These are phyloP conservation scores for Euphorbia peplus DNA, from an alignment of 345 rosid species.

Conservation along the genomic window DNA sequence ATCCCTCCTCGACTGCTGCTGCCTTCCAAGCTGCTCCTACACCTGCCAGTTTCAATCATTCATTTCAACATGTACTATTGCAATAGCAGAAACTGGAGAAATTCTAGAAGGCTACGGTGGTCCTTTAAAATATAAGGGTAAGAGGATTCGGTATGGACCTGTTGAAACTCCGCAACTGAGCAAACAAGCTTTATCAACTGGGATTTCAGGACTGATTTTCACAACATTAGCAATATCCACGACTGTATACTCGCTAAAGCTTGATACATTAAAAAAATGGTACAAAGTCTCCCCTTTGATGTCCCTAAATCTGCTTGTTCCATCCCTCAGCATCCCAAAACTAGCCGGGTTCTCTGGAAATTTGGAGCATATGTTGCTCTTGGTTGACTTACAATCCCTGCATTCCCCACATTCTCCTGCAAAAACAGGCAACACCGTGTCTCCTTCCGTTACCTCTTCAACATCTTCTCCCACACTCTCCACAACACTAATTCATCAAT, in stretches of 20 bases:
- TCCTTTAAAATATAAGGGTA: too few species aligned
- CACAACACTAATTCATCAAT: slow-evolving; percentile 66
- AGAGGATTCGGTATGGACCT: slow-evolving; percentile 25
- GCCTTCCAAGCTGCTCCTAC: slow-evolving; percentile 69
- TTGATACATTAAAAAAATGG: slow-evolving; percentile 55
- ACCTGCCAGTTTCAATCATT: slow-evolving; percentile 30
- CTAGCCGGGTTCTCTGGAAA: neutral
- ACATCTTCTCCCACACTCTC: slow-evolving; percentile 73
- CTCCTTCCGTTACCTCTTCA: slow-evolving; percentile 53
- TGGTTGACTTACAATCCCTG: slow-evolving; percentile 48
- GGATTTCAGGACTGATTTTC: slow-evolving; percentile 39
- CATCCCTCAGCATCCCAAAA: slow-evolving; percentile 46
- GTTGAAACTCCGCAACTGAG: slow-evolving; percentile 66
- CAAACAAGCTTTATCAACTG: slow-evolving; percentile 49
- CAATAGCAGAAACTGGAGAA: too few species aligned
- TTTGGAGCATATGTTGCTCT: slow-evolving; percentile 47
- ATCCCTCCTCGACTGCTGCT: slow-evolving; percentile 52
- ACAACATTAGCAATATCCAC: slow-evolving; percentile 56
- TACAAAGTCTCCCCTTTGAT: slow-evolving; percentile 46
- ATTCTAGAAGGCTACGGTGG: too few species aligned
- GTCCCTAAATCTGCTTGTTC: slow-evolving; percentile 50
- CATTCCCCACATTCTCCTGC: slow-evolving; percentile 51
- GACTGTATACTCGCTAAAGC: slow-evolving; percentile 68
- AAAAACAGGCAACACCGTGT: slow-evolving; percentile 57
- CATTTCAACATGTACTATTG: too few species aligned